Base-by-base conservation (phyloP, 1,284 basidiomycete species). In the Cryptococcus sp. region DNA sequence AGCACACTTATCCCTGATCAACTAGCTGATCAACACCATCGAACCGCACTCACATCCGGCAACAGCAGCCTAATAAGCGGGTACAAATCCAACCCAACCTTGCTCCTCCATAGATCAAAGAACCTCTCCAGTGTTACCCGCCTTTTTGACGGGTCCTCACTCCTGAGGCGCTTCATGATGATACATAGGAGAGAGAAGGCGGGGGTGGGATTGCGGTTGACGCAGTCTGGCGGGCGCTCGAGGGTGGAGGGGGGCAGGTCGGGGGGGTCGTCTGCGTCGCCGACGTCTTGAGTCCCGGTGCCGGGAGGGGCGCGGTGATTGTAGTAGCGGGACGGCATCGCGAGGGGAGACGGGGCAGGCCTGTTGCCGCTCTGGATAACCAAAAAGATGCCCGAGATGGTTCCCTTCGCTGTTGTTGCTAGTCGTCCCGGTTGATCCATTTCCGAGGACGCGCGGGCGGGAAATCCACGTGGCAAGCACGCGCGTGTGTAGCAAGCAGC, bases 21-120 rank as follows among this genome's bases (percentile, higher is more conserved):
- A 18, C 24, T 15, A 46, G 50, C 50, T 52, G 12, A 24, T 21
- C 1, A 28, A 35, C n/a, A 4, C 16, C 20, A 47, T 0, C 42
- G n/a, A n/a, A n/a, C 38, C 12, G 15, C 6, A 60, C 79, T 64
- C 43, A 80, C 80, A 35, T 80, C 79, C 20, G 80, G 80, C 1
- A 81, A 62, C 5, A 81, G 58, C 1, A 81, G 65, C 40, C 80
- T 72, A 46, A 80, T 72, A 44, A 80, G 58, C 0, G 80, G 80
- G 61, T 80, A 80, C 38, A 81, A 60, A 57, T 81, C 80, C 45
- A 74, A 73, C 9, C 80, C 80, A 21, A 78, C 77, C n/a, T 73
- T 67, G 12, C 61, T 54, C 23, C 79, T 69, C 79, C 79, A 81
- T 2, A 69, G 51, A 54, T 75, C 50, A 52, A 73, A 64, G 59